Base-by-base conservation (phyloP, 495 filamentous ascomycete species). In the Rhypophila decipiens region DNA sequence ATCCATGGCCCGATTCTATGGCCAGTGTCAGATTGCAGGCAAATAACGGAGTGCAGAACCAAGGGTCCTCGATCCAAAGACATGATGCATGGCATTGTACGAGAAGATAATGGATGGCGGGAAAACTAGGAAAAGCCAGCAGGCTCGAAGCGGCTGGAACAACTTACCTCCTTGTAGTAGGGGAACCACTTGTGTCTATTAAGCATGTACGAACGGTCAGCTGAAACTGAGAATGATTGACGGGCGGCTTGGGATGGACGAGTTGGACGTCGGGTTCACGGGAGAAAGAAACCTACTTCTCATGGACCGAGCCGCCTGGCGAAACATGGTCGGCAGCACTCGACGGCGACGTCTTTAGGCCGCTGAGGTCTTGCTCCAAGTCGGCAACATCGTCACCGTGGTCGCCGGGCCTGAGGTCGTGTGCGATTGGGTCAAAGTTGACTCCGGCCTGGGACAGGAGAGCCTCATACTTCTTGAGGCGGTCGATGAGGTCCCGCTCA, bases 401-500 rank as follows among this genome's bases (percentile, higher is more conserved):
- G 35, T 70, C 71, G 19, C 56, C 52, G 49, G 58, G 56, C 66
- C 66, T 66, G 50, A 74, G 56, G 19, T 73, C 65, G 24, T 62
- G 59, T 47, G 66, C 64, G 18, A 72, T 58, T 34, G 68, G 61
- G 31, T 73, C 71, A 23, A 71, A 66, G 52, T 66, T 60, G 51
- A 78, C 69, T 27, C 78, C 78, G 53, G 75, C 62, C 53, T 72
- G 67, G 44, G 68, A 67, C 33, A 82, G 49, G 36, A 80, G 57
- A 5, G 65, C 50, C 56, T 83, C 79, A 53, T 79, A 80, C 51
- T 72, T 76, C 23, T 67, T 66, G 15, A 80, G 66, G 44, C 74
- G 70, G 22, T 73, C 75, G 27, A 72, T 64, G 24, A 76, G 65
- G 50, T 77, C 74, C 44, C 66, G 64, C 51, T 76, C 73, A 37